Evolutionary conservation across 768 basidiomycete species (phyloP).

Genomic region (Tylopilus intermedius): DNA sequence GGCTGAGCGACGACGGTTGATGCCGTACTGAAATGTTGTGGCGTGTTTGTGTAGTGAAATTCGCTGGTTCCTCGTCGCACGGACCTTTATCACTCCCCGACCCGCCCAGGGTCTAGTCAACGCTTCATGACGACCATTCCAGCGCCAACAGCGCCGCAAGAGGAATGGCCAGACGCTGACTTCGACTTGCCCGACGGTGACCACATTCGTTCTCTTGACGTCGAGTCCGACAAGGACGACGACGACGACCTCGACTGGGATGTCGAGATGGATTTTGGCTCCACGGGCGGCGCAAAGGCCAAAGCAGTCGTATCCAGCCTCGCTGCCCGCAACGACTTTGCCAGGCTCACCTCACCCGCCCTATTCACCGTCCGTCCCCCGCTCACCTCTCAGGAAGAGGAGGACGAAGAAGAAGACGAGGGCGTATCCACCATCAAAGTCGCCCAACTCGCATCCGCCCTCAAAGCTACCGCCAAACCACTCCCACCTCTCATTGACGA

Average conservation of each 20-base stretch:
- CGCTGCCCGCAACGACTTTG: conserved; percentile 39
- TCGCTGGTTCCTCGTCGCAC: too few relatives aligned
- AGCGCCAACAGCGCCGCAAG: conserved; percentile 54
- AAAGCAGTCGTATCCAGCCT: conserved; percentile 36
- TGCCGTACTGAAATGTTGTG: conserved; percentile 9
- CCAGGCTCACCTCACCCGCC: conserved; percentile 20
- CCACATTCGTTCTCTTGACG: conserved; percentile 54
- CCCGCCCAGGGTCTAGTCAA: neutral
- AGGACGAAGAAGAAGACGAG: conserved; percentile 71
- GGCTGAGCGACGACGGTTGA: too few relatives aligned
- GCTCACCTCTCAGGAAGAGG: conserved; percentile 40
- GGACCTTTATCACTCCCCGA: neutral
- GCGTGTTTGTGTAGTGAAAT: conserved; percentile 12
- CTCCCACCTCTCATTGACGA: conserved; percentile 45
- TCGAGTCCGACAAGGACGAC: conserved; percentile 59
- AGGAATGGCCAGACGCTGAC: conserved; percentile 86
- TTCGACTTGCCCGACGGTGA: conserved; percentile 79
- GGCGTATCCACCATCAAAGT: conserved; percentile 83
- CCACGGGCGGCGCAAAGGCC: conserved; percentile 49
- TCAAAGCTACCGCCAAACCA: conserved; percentile 31
- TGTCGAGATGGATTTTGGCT: conserved; percentile 63
- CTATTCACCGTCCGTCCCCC: conserved; percentile 62
- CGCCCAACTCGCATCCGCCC: conserved; percentile 39
- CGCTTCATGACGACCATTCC: conserved; percentile 48
- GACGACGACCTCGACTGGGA: conserved; percentile 70